Evolutionary conservation across 352 stramenopile species (phyloP), one percentile per base, ranked within the genome.

Genomic region (Globisporangium radiosum): DNA sequence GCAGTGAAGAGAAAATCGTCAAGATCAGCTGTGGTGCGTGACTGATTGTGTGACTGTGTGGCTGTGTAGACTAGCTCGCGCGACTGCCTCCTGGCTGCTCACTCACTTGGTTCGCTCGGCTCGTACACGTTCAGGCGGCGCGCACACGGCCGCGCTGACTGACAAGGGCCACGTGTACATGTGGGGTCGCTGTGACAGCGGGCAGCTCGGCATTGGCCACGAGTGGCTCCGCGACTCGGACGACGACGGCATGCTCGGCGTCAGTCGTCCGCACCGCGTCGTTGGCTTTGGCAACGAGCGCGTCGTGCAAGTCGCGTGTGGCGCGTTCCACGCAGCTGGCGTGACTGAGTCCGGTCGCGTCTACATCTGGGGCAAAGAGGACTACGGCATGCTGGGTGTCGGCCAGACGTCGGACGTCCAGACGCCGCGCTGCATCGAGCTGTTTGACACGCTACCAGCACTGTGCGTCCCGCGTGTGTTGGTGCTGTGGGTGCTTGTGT

Each of bases 311-410:
- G 80, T 94, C 52, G 80, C 84, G 19, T 91, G 81, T 10, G 84
- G 84, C 37, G 84, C 84, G 9, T 94, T 94, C 66, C 84, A 94
- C 69, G 86, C 84, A 38, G 84, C 84, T 17, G 84, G 81, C 50
- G 75, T 94, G 52, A 92, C 80, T 2, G 78, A 85, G 8, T 70
- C 76, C 5, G 84, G 81, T 33, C 60, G 61, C 14, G 75, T 94
- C 7, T 94, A 81, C 74, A 87, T 90, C 48, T 94, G 84, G 84
- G 80, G 80, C 52, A 92, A 94, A 69, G 84, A 94, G 54, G 86
- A 95, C 67, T 91, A 92, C 56, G 86, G 87, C 44, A 93, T 94
- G 85, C 79, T 95, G 15, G 84, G 84, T 17, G 64, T 88, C 25
- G 85, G 87, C 7, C 83, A 93, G 60, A 85, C 79, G 8, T 77